These are phyloP conservation scores for Paxillus rubicundulus DNA, from an alignment of 768 basidiomycete species.

Conservation along the genomic window DNA sequence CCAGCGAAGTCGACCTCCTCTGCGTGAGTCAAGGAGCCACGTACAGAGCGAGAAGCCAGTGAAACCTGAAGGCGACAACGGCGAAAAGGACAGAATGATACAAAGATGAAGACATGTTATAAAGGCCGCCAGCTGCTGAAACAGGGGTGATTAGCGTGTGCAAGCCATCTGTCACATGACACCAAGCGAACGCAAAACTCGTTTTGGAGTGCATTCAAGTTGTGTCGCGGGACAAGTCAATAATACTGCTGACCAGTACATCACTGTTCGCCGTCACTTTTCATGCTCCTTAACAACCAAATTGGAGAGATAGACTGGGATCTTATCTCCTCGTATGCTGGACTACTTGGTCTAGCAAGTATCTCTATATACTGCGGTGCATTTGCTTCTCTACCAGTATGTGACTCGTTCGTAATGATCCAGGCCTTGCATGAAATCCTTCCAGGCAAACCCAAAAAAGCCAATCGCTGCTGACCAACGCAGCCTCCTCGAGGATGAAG, in stretches of 20 bases:
- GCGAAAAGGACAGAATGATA: no score
- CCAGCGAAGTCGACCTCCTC: conserved; percentile 18
- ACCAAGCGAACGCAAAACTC: no score
- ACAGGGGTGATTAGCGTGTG: no score
- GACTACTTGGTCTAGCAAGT: conserved; percentile 62
- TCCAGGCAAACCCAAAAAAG: conserved; percentile 7
- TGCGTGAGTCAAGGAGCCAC: no score
- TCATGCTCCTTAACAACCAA: neutral
- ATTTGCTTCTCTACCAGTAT: conserved; percentile 63
- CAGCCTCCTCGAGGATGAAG: conserved; percentile 40
- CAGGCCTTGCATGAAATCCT: neutral
- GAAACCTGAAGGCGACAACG: no score
- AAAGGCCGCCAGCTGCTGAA: no score
- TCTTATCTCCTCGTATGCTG: conserved; percentile 64
- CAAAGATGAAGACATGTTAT: no score
- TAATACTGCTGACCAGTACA: neutral
- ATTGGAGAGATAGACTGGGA: conserved; percentile 47
- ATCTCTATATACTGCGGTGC: conserved; percentile 71
- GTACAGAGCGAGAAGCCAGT: no score
- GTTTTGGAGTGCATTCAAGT: no score
- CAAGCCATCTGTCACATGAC: no score
- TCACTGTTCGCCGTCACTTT: neutral
- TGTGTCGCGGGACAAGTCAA: neutral
- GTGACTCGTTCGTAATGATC: conserved; percentile 21
- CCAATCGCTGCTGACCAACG: neutral